Percentiles rank a stretch among this genome's conserved stretches.
phyloP scores from a whole-genome alignment of 768 basidiomycete species.

The Favolaschia claudopus region DNA sequence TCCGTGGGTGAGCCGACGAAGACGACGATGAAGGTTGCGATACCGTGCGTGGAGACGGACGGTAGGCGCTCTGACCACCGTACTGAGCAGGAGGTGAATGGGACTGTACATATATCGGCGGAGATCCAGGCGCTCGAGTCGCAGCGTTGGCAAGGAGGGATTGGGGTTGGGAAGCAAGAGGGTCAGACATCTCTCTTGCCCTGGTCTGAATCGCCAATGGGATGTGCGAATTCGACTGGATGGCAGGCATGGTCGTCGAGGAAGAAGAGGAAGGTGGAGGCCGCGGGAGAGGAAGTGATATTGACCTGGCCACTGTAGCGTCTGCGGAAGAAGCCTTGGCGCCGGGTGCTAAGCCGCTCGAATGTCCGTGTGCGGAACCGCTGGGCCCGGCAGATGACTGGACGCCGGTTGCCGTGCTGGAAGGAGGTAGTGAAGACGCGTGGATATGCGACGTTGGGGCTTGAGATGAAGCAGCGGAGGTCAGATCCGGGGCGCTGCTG shows the following conservation, averaged over 20 bases:
- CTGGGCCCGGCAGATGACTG: not conserved
- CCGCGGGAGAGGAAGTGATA: not conserved
- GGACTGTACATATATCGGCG: not conserved
- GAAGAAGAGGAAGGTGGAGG: not conserved
- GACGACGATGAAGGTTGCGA: not conserved
- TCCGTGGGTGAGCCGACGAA: slow-evolving; percentile 3
- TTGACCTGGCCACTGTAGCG: not conserved
- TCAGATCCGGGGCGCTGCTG: not conserved
- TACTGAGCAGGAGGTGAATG: not conserved
- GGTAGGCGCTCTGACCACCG: not conserved
- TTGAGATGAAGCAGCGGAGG: not conserved
- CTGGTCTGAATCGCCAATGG: slow-evolving; percentile 25
- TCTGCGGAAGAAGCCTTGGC: not conserved
- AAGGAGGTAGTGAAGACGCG: too few species aligned
- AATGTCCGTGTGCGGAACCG: not conserved
- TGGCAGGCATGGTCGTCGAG: not conserved
- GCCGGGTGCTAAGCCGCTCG: not conserved
- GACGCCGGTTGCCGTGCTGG: too few species aligned
- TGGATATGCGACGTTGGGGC: not conserved
- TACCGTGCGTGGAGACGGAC: not conserved
- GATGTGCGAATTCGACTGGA: slow-evolving; percentile 25
- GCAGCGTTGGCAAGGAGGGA: slow-evolving; percentile 18
- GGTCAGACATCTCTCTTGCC: slow-evolving; percentile 15
- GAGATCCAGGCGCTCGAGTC: slow-evolving; percentile 18
- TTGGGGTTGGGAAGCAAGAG: slow-evolving; percentile 6